Evolutionary conservation across 352 stramenopile species (phyloP), one percentile per base, ranked within the genome.

Genomic region (Plasmopara muralis): DNA sequence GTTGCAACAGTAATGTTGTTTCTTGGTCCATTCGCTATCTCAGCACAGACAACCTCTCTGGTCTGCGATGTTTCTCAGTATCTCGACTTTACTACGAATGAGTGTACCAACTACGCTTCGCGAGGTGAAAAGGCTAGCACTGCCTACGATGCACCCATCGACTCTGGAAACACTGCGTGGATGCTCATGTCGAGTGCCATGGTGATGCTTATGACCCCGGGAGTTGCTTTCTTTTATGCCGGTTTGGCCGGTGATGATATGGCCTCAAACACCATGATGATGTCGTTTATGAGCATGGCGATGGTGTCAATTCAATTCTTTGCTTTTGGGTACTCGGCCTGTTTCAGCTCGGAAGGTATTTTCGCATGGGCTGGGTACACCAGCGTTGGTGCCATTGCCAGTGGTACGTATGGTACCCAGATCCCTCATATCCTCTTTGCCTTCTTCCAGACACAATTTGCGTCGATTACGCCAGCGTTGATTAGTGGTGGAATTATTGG

Each of bases 361-460:
- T 89, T 86, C 47, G 62, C 68, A 39, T 89, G 75, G 70, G 59
- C 70, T 3, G 69, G 67, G 9, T 85, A 87, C 60, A 79, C 78
- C 49, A 68, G 84, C 67, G 74, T 88, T n/a, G 61, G 56, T n/a
- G 65, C 64, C 14, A 50, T 55, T 31, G 54, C 64, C 12, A 72
- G 66, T 43, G 72, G 68, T 38, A 70, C 77, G 9, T 87, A 89
- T 64, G 77, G 72, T 40, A 49, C 59, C 9, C 49, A 57, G 34
- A 89, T 91, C 62, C 83, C 83, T 25, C 69, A 85, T 56, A 72
- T 77, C 25, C 55, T 89, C 7, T 90, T 85, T 55, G 77, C 78
- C 46, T 72, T 91, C 57, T 93, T 87, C 64, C 83, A 93, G 62
- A 86, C 76, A 10, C 79, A 86, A 55, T 93, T 92, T 57, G 84